Evolutionary conservation across 169 alveolate genomes (phyloP), one percentile per base, ranked within the genome.

Genomic region (Cryptosporidium ubiquitum): DNA sequence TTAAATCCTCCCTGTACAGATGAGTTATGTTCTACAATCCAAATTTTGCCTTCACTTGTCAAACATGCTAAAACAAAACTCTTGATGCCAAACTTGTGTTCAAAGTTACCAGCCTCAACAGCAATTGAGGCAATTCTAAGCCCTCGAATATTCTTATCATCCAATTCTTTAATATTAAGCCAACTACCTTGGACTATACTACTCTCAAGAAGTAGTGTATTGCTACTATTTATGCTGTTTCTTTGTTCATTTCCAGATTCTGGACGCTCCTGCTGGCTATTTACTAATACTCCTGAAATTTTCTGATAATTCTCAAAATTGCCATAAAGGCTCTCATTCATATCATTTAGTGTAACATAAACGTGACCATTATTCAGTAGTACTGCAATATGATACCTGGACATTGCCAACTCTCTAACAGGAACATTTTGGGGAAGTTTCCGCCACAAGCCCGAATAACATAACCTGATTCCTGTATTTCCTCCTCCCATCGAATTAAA

Each of bases 331-430:
- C 33, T 33, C 26, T 79, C 89, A 79, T 79, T 61, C 58, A 61
- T 60, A 35, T 61, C 73, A 44, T 64, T 79, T 18, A 61, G 49
- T 26, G 89, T 39, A 0, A 79, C 75, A 66, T 79, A 79, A 61
- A 79, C 75, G 23, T 79, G 89, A n/a, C 89, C 89, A 47, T 79
- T 79, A 39, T 79, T 79, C 68, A 79, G 33, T 26, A 79, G 47
- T 26, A 79, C 89, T 5, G 79, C 74, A 26, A 79, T 79, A 29
- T 79, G 89, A 49, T 58, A 40, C 31, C 89, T 58, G 35, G 89
- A 79, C 52, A 79, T 40, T 4, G 89, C 89, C 18, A 79, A 16
- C 26, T 79, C 89, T 58, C 89, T 58, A 26, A 79, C 89, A 20
- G 89, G 89, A 20, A 79, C 61, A 26, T 79, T 61, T 16, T 58